These are phyloP conservation scores for Trypanosoma grayi DNA, from an alignment of 208 protist genomes.

Conservation along the genomic window DNA sequence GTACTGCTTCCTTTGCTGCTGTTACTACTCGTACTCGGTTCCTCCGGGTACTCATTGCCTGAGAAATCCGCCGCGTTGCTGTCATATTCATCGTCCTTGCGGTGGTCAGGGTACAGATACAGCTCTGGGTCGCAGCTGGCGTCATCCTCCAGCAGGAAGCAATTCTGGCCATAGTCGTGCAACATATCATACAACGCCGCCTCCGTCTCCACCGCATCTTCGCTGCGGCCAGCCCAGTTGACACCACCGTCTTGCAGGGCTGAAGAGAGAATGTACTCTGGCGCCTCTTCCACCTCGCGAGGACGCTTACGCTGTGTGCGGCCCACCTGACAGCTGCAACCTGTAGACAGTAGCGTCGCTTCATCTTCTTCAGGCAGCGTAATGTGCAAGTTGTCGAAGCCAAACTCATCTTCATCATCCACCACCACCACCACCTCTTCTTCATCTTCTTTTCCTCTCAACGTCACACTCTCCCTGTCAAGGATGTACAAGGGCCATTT, in stretches of 20 bases:
- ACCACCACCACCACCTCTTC: neutral
- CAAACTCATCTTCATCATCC: slow-evolving; percentile 36
- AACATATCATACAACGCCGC: slow-evolving; percentile 19
- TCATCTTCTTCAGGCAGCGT: slow-evolving; percentile 4
- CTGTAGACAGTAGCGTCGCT: neutral
- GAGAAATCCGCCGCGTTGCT: slow-evolving; percentile 89
- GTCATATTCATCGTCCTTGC: slow-evolving; percentile 89
- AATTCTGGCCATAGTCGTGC: slow-evolving; percentile 29
- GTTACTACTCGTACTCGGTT: slow-evolving; percentile 26
- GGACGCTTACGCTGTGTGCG: slow-evolving; percentile 13
- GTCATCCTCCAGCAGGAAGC: slow-evolving; percentile 23
- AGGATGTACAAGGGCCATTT: slow-evolving; percentile 23
- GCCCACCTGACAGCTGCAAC: neutral
- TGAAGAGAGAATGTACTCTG: slow-evolving; percentile 18
- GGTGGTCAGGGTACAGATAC: slow-evolving; percentile 85
- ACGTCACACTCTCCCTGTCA: neutral
- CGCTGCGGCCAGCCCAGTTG: neutral
- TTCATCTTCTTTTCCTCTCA: neutral
- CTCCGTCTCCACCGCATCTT: neutral
- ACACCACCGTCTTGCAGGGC: neutral
- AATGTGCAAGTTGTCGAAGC: slow-evolving; percentile 35
- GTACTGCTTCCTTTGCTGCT: slow-evolving; percentile 21
- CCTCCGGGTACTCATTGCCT: slow-evolving; percentile 85
- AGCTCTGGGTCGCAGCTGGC: slow-evolving; percentile 38
- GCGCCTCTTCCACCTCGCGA: slow-evolving; percentile 4